A percentile compares a stretch with the other conserved stretches of the same genome.
phyloP scores from a whole-genome alignment of 352 stramenopile species.

The Pythium dissimile region DNA sequence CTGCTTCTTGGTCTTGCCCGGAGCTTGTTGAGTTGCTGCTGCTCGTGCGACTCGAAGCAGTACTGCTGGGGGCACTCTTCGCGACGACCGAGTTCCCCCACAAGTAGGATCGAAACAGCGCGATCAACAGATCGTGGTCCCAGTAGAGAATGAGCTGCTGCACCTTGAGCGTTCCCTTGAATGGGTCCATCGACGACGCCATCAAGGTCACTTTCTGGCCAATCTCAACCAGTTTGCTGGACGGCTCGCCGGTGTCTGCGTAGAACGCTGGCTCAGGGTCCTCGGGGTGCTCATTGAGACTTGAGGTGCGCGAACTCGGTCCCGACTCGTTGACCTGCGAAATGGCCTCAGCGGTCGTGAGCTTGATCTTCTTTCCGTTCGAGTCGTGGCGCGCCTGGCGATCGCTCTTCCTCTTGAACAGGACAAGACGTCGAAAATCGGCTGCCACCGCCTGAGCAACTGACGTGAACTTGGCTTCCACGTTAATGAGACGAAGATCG shows the following conservation, averaged over 20 bases:
- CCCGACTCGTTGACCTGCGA: slow-evolving; percentile 31
- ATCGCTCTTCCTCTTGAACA: slow-evolving; percentile 39
- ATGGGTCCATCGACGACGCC: slow-evolving; percentile 45
- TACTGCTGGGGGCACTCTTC: slow-evolving; percentile 29
- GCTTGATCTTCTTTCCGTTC: slow-evolving; percentile 28
- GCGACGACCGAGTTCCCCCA: slow-evolving; percentile 25
- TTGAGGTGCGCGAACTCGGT: slow-evolving; percentile 17
- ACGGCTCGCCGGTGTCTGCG: slow-evolving; percentile 30
- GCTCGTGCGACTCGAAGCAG: slow-evolving; percentile 29
- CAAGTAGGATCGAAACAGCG: slow-evolving; percentile 55
- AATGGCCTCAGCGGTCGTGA: slow-evolving; percentile 31
- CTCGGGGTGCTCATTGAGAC: slow-evolving; percentile 11
- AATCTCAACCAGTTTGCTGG: slow-evolving; percentile 56
- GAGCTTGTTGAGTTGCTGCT: slow-evolving; percentile 15
- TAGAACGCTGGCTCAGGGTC: slow-evolving; percentile 49
- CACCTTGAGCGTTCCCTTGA: slow-evolving; percentile 44
- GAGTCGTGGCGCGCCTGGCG: neutral
- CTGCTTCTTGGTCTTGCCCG: neutral
- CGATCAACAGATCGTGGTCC: slow-evolving; percentile 65
- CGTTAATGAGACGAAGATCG: slow-evolving; percentile 49
- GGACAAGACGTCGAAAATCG: slow-evolving; percentile 37
- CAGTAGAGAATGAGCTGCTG: slow-evolving; percentile 62
- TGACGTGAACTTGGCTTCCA: slow-evolving; percentile 66
- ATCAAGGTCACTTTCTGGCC: slow-evolving; percentile 48
- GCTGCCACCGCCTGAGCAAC: slow-evolving; percentile 42